phyloP scores from a whole-genome alignment of 768 basidiomycete species.

The Leccinum subgranulosum region DNA sequence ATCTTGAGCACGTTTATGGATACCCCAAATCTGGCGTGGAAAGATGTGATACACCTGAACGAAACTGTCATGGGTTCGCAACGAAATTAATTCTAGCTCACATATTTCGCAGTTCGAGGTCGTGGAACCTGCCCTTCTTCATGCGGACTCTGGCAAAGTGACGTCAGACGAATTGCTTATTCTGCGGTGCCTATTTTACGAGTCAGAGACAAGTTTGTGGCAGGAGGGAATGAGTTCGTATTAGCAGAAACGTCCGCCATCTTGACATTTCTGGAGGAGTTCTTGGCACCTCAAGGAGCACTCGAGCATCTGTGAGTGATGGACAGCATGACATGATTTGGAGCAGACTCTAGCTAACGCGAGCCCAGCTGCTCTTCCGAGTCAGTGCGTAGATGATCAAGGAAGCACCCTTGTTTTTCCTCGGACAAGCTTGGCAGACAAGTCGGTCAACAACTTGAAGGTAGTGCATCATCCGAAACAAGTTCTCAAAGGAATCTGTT shows the following conservation, averaged over 20 bases:
- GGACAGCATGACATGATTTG: background rate
- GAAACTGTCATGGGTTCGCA: conserved; percentile 1
- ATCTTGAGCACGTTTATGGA: background rate
- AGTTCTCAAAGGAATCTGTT: background rate
- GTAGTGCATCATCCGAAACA: background rate
- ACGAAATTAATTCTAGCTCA: conserved; percentile 12
- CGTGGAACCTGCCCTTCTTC: conserved; percentile 27
- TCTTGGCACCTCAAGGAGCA: conserved; percentile 11
- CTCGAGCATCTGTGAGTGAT: conserved; percentile 1
- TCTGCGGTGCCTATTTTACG: conserved; percentile 24
- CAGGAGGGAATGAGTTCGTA: conserved; percentile 10
- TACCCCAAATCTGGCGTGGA: background rate
- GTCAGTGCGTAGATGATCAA: conserved; percentile 17
- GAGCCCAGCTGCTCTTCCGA: conserved; percentile 14
- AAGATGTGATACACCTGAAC: background rate
- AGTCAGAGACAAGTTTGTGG: conserved; percentile 14
- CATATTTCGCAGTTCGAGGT: conserved; percentile 22
- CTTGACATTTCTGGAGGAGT: conserved; percentile 21
- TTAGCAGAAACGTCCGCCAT: conserved; percentile 27
- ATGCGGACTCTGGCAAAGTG: conserved; percentile 24
- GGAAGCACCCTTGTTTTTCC: conserved; percentile 26
- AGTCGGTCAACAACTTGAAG: conserved; percentile 1
- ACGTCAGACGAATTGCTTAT: conserved; percentile 9
- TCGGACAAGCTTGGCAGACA: conserved; percentile 6
- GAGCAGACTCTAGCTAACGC: background rate